Percentiles rank a stretch among this genome's conserved stretches.
These are phyloP conservation scores for Carallia brachiata DNA, from an alignment of 345 rosid species.

Conservation along the genomic window DNA sequence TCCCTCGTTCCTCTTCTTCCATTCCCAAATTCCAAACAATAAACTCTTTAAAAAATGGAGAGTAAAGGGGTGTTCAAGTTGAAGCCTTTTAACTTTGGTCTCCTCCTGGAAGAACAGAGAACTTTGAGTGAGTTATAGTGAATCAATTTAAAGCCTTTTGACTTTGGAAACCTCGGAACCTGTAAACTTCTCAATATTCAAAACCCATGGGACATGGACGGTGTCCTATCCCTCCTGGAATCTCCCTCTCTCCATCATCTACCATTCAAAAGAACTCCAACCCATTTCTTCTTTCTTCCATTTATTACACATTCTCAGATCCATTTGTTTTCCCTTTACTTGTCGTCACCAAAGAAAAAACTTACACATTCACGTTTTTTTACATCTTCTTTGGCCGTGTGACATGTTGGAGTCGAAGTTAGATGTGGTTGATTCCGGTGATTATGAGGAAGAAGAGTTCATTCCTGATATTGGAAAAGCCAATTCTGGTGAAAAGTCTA, in stretches of 20 bases:
- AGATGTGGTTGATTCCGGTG: conserved; percentile 37
- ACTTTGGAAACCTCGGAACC: conserved; percentile 37
- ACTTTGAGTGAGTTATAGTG: neutral
- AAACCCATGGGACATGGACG: conserved; percentile 14
- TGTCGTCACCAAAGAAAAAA: conserved; percentile 42
- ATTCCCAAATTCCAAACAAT: neutral
- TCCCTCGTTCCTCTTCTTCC: neutral
- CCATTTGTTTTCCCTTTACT: conserved; percentile 47
- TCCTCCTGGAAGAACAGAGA: neutral
- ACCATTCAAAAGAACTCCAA: neutral
- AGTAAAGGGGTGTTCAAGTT: neutral
- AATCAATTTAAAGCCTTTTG: conserved; percentile 18
- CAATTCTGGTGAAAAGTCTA: conserved; percentile 26
- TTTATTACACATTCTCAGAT: neutral
- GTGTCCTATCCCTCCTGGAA: conserved; percentile 12
- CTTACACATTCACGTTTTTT: conserved; percentile 11
- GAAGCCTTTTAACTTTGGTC: neutral
- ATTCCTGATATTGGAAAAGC: conserved; percentile 26
- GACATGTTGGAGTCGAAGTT: conserved; percentile 50
- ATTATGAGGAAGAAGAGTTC: conserved; percentile 37
- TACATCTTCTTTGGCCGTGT: conserved; percentile 36
- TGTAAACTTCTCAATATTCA: conserved; percentile 20
- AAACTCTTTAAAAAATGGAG: neutral
- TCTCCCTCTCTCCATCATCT: conserved; percentile 16
- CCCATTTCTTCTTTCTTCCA: neutral